A percentile compares a stretch with the other conserved stretches of the same genome.
Conservation (phyloP, 164 flowering plant genomes). For the Litsea cubeba region DNA sequence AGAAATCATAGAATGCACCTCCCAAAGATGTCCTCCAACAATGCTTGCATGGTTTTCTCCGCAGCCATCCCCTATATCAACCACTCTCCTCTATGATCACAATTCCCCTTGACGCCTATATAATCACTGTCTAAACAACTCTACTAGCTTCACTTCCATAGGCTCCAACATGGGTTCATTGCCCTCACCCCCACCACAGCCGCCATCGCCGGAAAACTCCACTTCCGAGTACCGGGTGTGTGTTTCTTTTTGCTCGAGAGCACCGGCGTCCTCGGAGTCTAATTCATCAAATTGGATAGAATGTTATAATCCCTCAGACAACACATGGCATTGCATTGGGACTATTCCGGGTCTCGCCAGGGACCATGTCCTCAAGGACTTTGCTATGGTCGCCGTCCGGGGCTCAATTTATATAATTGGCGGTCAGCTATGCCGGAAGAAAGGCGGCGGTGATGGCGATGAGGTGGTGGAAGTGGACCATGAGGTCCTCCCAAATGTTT, state of each 20-base stretch:
- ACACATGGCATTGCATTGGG: slow-evolving; percentile 34
- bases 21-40: neutral
- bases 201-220: slow-evolving; percentile 15
- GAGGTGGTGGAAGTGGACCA: slow-evolving; percentile 17
- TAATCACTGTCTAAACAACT: neutral
- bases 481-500: slow-evolving; percentile 23
- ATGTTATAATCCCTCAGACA: slow-evolving; percentile 37
- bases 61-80: neutral
- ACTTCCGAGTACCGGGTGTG: slow-evolving; percentile 15
- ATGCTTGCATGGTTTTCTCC: neutral
- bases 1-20: neutral
- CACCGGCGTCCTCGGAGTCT: neutral
- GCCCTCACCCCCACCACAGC: slow-evolving; percentile 13
- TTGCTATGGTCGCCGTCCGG: slow-evolving; percentile 43
- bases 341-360: slow-evolving; percentile 31
- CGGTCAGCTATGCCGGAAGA: slow-evolving; percentile 33
- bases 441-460: neutral
- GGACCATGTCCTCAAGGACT: slow-evolving; percentile 43
- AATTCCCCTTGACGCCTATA: neutral
- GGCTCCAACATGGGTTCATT: slow-evolving; percentile 33
- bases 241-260: slow-evolving; percentile 26
- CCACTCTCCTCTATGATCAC: neutral
- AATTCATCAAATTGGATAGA: slow-evolving; percentile 37
- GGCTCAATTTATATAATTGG: slow-evolving; percentile 44
- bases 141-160: neutral